Percentiles rank a stretch among this genome's conserved stretches.
These are phyloP conservation scores for Vitis rotundifolia DNA, from an alignment of 164 flowering plant genomes.

Conservation along the genomic window DNA sequence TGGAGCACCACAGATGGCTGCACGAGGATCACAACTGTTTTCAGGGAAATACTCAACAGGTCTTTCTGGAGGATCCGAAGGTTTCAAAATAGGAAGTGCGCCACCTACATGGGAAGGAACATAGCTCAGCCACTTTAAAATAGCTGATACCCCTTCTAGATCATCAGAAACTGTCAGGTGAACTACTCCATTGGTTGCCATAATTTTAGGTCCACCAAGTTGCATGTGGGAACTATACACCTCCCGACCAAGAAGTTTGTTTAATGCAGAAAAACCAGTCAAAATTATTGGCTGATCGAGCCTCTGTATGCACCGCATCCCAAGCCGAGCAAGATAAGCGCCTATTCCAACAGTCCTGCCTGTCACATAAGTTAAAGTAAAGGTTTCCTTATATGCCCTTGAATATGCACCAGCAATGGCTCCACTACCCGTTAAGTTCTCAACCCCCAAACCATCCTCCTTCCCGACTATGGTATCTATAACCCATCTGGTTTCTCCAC, in stretches of 20 bases:
- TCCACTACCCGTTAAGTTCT: constrained; percentile 93
- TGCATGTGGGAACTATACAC: constrained; percentile 99
- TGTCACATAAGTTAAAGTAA: constrained; percentile 94
- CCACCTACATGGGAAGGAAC: constrained; percentile 82
- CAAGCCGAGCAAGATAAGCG: constrained; percentile 98
- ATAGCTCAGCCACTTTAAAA: constrained; percentile 93
- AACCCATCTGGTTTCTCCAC: constrained; percentile 93
- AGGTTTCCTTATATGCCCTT: constrained; percentile 93
- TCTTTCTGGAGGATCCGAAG: constrained; percentile 83
- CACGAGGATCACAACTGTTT: constrained; percentile 95
- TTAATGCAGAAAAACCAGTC: constrained; percentile 94
- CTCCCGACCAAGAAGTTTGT: constrained; percentile 97
- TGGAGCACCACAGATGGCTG: constrained; percentile 71
- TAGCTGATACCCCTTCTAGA: constrained; percentile 91
- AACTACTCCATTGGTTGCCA: constrained; percentile 98
- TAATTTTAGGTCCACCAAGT: constrained; percentile 99
- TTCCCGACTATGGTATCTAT: constrained; percentile 93
- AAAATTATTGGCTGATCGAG: constrained; percentile 98
- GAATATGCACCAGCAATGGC: constrained; percentile 98
- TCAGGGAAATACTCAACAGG: constrained; percentile 83
- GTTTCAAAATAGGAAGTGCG: constrained; percentile 66
- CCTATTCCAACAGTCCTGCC: constrained; percentile 99
- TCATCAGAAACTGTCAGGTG: constrained; percentile 97
- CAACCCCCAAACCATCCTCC: constrained; percentile 97
- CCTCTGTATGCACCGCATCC: constrained; percentile 99